phyloP scores from a whole-genome alignment of 2,329 filamentous ascomycete genomes.

The Xylaria sp. region DNA sequence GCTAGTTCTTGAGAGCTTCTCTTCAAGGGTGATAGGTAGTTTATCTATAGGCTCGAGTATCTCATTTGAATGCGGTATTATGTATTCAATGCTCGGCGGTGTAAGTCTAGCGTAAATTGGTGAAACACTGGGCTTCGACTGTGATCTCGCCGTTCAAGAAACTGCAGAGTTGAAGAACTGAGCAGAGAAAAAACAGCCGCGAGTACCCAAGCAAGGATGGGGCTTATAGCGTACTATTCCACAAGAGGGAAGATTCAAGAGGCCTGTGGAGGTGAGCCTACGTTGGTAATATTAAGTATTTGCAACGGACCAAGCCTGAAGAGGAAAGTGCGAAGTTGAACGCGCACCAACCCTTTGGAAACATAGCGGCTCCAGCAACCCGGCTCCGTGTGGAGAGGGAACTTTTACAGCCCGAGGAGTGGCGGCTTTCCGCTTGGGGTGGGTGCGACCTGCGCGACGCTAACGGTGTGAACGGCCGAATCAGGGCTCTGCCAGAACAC shows the following conservation, averaged over 20 bases:
- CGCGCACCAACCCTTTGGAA: slow-evolving; percentile 19
- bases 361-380: slow-evolving; percentile 18
- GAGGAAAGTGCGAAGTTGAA: slow-evolving; percentile 6
- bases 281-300: slow-evolving; percentile 1
- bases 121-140: neutral
- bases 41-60: too few relatives aligned
- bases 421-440: slow-evolving; percentile 2
- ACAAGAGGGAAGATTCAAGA: neutral
- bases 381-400: slow-evolving; percentile 21
- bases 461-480: neutral
- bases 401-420: slow-evolving; percentile 7
- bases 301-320: slow-evolving; percentile 4
- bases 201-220: neutral
- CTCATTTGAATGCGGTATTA: too few relatives aligned
- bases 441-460: neutral
- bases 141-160: neutral
- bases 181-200: neutral
- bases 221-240: neutral
- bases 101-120: neutral
- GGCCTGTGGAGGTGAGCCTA: neutral
- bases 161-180: neutral
- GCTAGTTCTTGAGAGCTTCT: neutral
- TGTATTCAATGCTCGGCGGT: too few relatives aligned
- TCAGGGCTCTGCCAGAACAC: neutral
- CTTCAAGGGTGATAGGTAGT: neutral